Conservation (phyloP, 148 eudicot genomes). For the Chenopodium album region DNA sequence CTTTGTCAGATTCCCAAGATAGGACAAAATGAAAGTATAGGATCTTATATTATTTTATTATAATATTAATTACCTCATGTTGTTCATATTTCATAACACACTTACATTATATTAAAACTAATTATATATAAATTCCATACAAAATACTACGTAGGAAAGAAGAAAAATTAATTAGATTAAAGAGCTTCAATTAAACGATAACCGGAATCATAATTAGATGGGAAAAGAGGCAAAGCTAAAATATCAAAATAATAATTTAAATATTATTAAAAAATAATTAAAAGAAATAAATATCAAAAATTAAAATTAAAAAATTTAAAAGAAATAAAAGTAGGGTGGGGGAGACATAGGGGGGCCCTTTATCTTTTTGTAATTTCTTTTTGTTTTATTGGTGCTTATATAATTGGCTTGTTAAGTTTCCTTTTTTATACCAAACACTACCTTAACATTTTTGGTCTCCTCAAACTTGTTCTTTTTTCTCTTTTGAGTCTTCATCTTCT, state of each 20-base stretch:
- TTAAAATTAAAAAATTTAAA: background rate
- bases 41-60: conserved; percentile 16
- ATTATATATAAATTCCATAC: background rate
- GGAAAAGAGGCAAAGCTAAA: conserved; percentile 18
- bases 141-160: background rate
- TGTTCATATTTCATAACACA: conserved; percentile 10
- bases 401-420: conserved; percentile 12
- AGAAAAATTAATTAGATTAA: background rate
- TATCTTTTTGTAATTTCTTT: conserved; percentile 34
- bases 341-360: conserved; percentile 30
- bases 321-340: conserved; percentile 13
- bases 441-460: conserved; percentile 21
- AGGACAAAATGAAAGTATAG: conserved; percentile 34
- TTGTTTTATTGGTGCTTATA: conserved; percentile 22
- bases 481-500: background rate
- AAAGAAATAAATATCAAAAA: conserved; percentile 2
- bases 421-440: conserved; percentile 31
- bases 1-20: conserved; percentile 26
- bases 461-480: conserved; percentile 3
- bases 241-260: background rate
- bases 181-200: conserved; percentile 32
- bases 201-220: conserved; percentile 35
- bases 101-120: background rate
- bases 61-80: background rate
- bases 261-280: background rate